These are phyloP conservation scores for Yamadazyma membranifaciens DNA, from an alignment of 1,139 yeast genomes.

Conservation along the genomic window DNA sequence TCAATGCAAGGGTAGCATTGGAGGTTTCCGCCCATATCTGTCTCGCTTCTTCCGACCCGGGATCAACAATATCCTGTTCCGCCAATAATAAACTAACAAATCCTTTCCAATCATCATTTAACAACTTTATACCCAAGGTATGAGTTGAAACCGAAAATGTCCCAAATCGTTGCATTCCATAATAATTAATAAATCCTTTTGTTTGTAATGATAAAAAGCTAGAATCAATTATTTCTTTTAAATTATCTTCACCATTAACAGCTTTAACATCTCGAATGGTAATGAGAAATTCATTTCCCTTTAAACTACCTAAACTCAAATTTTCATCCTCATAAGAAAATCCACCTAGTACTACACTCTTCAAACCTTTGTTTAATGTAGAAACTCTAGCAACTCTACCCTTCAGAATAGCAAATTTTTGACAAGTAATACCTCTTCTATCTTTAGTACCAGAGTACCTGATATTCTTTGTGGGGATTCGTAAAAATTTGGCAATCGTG, in stretches of 20 bases:
- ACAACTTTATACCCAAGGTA: constrained; percentile 69
- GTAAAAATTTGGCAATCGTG: constrained; percentile 66
- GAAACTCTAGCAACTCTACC: constrained; percentile 78
- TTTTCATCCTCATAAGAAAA: constrained; percentile 65
- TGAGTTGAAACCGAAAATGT: constrained; percentile 93
- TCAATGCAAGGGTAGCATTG: constrained; percentile 64
- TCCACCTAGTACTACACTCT: constrained; percentile 75
- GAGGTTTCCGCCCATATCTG: constrained; percentile 74
- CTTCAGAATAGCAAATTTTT: constrained; percentile 67
- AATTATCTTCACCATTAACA: constrained; percentile 25
- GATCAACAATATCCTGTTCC: constrained; percentile 81
- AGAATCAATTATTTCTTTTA: constrained; percentile 43
- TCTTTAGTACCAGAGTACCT: constrained; percentile 96
- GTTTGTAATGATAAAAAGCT: constrained; percentile 60
- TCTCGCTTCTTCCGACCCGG: constrained; percentile 82
- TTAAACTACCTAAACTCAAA: constrained; percentile 74
- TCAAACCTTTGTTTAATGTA: constrained; percentile 69
- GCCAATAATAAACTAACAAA: constrained; percentile 78
- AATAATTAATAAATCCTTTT: constrained; percentile 87
- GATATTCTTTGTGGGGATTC: constrained; percentile 66
- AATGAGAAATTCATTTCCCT: constrained; percentile 85
- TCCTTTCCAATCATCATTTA: constrained; percentile 72
- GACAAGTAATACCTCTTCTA: constrained; percentile 94
- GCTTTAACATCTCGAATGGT: constrained; percentile 70
- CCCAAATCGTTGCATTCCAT: constrained; percentile 97